Base-by-base conservation (phyloP, 257 asterid genomes). In the Nicotiana benthamiana region DNA sequence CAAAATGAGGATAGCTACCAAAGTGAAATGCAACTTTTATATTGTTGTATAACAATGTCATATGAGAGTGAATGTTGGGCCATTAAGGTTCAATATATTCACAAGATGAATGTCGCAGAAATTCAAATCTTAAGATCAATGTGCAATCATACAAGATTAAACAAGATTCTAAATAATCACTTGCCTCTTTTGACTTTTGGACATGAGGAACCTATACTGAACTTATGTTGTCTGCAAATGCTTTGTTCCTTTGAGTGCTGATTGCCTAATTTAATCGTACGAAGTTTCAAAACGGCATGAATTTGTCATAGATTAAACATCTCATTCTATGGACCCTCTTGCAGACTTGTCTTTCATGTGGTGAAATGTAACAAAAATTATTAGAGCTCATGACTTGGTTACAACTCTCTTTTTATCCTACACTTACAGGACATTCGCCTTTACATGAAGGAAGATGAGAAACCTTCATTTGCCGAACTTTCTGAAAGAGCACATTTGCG, bases 401-500 rank as follows among this genome's bases (percentile, higher is more conserved):
- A 28, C 2, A 3, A 28, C 30, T 28, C 77, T 66, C 87, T n/a
- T 64, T 40, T 74, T 4, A 15, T 24, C 60, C 24, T 24, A 12
- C 63, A 18, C 54, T 79, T 48, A 5, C 75, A 93, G 99, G 95
- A 91, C 79, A 92, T 92, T 32, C 63, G 89, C 75, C 94, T 92
- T 54, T 95, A 95, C 92, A 93, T 92, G 97, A 89, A 84, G 86
- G 83, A 78, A 75, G 97, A 93, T 46, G 97, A 95, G 86, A 92
- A 86, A 53, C 95, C 94, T 6, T 89, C 96, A 63, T 95, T 95
- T 81, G 85, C 87, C 16, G 98, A 95, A 89, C 95, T 95, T 60
- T 79, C 97, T 36, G 98, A 95, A 87, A 87, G 99, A 89, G 99
- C 99, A 7, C 51, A 88, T 85, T 88, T 95, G 80, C 91, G 97